A percentile compares a stretch with the other conserved stretches of the same genome.
phyloP scores from a whole-genome alignment of 139 green algal genomes.

The Marvania coccoides region DNA sequence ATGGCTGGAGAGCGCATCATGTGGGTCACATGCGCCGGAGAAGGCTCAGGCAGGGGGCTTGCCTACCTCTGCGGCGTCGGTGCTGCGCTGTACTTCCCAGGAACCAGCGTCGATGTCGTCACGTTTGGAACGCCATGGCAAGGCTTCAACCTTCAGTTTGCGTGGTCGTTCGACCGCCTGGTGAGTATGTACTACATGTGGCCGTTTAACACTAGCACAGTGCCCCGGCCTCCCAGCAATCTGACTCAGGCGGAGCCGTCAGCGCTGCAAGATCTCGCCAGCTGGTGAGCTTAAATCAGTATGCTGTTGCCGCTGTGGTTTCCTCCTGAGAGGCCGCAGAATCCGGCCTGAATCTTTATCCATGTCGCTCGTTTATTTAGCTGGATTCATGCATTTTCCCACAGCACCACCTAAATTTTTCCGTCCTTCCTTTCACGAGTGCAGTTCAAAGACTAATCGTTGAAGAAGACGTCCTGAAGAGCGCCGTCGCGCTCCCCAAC shows the following conservation, averaged over 20 bases:
- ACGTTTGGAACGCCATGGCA: slow-evolving; percentile 14
- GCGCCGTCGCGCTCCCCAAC: background rate
- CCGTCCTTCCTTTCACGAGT: background rate
- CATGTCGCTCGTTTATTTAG: too few species aligned
- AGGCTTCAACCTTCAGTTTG: slow-evolving; percentile 12
- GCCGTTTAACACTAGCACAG: background rate
- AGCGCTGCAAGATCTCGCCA: background rate
- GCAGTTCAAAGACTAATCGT: background rate
- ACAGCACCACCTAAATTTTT: too few species aligned
- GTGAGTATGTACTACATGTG: slow-evolving; percentile 10
- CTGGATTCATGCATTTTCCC: too few species aligned
- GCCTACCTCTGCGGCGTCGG: slow-evolving; percentile 4
- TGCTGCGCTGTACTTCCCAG: background rate
- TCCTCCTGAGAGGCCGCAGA: too few species aligned
- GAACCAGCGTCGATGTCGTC: slow-evolving; percentile 6
- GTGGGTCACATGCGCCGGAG: background rate
- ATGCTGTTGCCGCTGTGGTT: too few species aligned
- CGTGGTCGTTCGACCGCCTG: slow-evolving; percentile 12
- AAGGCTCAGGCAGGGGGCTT: slow-evolving; percentile 3
- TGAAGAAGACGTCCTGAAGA: background rate
- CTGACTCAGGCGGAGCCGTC: too few species aligned
- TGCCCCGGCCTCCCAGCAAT: background rate
- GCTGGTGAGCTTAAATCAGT: background rate
- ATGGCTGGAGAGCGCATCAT: background rate
- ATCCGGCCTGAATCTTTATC: too few species aligned